phyloP scores from a whole-genome alignment of 1,284 basidiomycete genomes.

The Malassezia dermatis region DNA sequence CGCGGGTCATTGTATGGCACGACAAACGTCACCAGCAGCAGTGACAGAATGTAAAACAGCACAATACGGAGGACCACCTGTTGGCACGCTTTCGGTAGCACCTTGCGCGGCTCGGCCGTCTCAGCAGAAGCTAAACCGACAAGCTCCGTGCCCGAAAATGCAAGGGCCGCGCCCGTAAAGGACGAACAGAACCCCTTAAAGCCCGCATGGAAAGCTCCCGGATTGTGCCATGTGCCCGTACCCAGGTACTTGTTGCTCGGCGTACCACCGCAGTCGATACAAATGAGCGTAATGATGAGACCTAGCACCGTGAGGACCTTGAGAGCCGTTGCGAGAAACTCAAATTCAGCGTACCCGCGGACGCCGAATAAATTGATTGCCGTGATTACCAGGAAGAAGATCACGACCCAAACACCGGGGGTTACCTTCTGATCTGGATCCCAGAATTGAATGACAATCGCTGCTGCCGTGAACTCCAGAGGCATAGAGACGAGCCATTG shows the following conservation, averaged over 20 bases:
- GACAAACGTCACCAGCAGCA: slow-evolving; percentile 57
- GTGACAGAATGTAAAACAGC: slow-evolving; percentile 53
- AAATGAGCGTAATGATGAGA: slow-evolving; percentile 39
- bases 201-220: slow-evolving; percentile 40
- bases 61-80: slow-evolving; percentile 51
- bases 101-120: slow-evolving; percentile 52
- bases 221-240: slow-evolving; percentile 33
- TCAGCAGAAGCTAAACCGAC: slow-evolving; percentile 61
- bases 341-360: slow-evolving; percentile 42
- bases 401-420: slow-evolving; percentile 34
- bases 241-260: slow-evolving; percentile 33
- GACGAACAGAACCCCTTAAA: slow-evolving; percentile 45
- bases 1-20: slow-evolving; percentile 46
- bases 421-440: slow-evolving; percentile 7
- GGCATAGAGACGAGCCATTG: slow-evolving; percentile 43
- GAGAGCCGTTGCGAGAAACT: slow-evolving; percentile 37
- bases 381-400: slow-evolving; percentile 33
- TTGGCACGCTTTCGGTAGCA: slow-evolving; percentile 52
- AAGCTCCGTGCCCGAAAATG: slow-evolving; percentile 50
- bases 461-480: slow-evolving; percentile 38
- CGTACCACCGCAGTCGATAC: slow-evolving; percentile 38
- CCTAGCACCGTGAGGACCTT: slow-evolving; percentile 41
- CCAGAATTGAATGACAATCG: slow-evolving; percentile 29
- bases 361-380: slow-evolving; percentile 46
- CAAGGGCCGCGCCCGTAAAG: slow-evolving; percentile 42